Percentiles rank a stretch among this genome's conserved stretches.
phyloP scores from a whole-genome alignment of 1,284 basidiomycete genomes.

The Ustilago sp. region DNA sequence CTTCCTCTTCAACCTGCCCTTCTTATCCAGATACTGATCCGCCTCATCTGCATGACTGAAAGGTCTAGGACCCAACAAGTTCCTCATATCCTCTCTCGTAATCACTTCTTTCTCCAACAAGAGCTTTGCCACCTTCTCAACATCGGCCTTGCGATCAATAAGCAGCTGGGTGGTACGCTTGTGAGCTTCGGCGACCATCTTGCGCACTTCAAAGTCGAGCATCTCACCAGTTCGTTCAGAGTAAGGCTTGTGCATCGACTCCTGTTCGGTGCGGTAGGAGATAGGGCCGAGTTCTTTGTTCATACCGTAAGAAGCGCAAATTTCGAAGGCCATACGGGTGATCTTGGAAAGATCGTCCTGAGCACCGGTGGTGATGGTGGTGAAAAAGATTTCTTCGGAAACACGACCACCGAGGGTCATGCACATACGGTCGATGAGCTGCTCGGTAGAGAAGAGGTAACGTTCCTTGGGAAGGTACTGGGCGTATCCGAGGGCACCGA shows the following conservation, averaged over 20 bases:
- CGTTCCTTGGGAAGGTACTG: conserved; percentile 95
- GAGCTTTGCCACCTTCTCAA: conserved; percentile 92
- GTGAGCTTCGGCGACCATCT: conserved; percentile 93
- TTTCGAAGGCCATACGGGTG: conserved; percentile 96
- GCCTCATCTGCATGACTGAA: conserved; percentile 78
- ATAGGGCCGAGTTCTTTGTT: conserved; percentile 93
- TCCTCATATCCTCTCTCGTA: conserved; percentile 90
- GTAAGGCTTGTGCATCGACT: conserved; percentile 96
- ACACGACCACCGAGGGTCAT: conserved; percentile 99
- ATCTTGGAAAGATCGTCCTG: conserved; percentile 98
- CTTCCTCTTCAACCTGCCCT: conserved; percentile 57
- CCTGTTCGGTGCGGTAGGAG: conserved; percentile 89
- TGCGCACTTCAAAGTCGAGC: conserved; percentile 87
- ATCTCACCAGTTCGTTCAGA: conserved; percentile 96
- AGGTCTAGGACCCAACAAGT: conserved; percentile 84
- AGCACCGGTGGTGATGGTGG: conserved; percentile 94
- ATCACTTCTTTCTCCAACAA: conserved; percentile 95
- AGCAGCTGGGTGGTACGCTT: conserved; percentile 85
- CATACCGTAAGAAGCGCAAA: conserved; percentile 80
- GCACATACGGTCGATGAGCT: conserved; percentile 94
- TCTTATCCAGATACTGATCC: conserved; percentile 68
- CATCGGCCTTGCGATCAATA: conserved; percentile 83
- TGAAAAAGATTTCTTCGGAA: conserved; percentile 98
- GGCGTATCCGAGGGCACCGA: conserved; percentile 95
- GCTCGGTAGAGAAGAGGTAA: conserved; percentile 93